These are phyloP conservation scores for Fraxinus greggii DNA, from an alignment of 305 asterid species.

Conservation along the genomic window DNA sequence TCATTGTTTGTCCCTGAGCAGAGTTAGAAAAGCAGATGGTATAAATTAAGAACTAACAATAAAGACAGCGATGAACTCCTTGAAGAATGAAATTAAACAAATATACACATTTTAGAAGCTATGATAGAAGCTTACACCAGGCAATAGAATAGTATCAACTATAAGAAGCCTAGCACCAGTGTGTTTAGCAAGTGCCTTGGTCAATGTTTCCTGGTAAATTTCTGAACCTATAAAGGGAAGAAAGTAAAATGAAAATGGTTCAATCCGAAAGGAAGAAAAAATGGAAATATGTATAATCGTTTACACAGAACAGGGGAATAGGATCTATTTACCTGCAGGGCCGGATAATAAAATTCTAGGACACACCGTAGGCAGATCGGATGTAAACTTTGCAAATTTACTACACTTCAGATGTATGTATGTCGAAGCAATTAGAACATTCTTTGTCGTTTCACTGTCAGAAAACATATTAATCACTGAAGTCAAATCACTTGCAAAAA, in stretches of 20 bases:
- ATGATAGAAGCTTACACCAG: constrained; percentile 74
- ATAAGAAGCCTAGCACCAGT: constrained; percentile 63
- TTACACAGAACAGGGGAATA: background rate
- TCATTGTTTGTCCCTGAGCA: constrained; percentile 57
- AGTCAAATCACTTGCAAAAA: background rate
- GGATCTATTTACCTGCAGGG: constrained; percentile 66
- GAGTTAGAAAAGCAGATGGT: background rate
- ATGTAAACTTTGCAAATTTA: constrained; percentile 59
- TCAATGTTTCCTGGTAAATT: constrained; percentile 79
- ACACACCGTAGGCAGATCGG: constrained; percentile 76
- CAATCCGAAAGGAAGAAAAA: constrained; percentile 9
- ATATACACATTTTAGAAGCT: constrained; percentile 8
- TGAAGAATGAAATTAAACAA: background rate
- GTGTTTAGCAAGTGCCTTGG: constrained; percentile 79
- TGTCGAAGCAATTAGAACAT: constrained; percentile 74
- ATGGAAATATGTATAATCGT: background rate
- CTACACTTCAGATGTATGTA: constrained; percentile 74
- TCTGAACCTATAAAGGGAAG: constrained; percentile 63
- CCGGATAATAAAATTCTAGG: constrained; percentile 86
- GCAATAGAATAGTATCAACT: constrained; percentile 67
- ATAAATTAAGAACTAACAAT: constrained; percentile 5
- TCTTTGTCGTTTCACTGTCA: constrained; percentile 83
- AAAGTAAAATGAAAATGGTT: constrained; percentile 5
- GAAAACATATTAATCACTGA: constrained; percentile 18
- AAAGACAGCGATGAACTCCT: constrained; percentile 3